phyloP scores from a whole-genome alignment of 345 rosid species.

The Tarenaya hassleriana region DNA sequence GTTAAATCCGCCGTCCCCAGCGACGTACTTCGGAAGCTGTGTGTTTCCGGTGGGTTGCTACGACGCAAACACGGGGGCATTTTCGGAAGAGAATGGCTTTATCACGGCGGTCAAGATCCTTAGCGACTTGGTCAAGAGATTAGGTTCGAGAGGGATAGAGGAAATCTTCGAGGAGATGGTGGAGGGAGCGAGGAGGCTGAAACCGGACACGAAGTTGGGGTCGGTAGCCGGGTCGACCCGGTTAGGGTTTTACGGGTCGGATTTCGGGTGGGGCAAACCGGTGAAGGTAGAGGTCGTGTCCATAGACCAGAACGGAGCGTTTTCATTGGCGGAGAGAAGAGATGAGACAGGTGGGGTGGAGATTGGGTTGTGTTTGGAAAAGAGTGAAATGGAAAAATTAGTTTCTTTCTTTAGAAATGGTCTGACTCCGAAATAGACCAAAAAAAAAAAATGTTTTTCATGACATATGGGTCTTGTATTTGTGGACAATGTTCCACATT shows the following conservation, averaged over 20 bases:
- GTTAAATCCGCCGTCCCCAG: slow-evolving; percentile 3
- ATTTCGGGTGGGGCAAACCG: slow-evolving; percentile 33
- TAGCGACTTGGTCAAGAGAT: slow-evolving; percentile 16
- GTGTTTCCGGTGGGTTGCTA: slow-evolving; percentile 9
- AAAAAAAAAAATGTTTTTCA: too few species aligned
- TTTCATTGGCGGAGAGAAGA: slow-evolving; percentile 30
- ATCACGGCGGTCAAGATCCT: slow-evolving; percentile 15
- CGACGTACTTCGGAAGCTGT: slow-evolving; percentile 28
- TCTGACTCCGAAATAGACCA: too few species aligned
- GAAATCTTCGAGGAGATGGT: slow-evolving; percentile 19
- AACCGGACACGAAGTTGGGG: slow-evolving; percentile 14
- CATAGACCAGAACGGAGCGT: slow-evolving; percentile 16
- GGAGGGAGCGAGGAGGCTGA: slow-evolving; percentile 1
- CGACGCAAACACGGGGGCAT: not conserved
- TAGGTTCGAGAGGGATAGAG: slow-evolving; percentile 20
- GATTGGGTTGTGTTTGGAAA: slow-evolving; percentile 25
- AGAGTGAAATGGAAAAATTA: slow-evolving; percentile 16
- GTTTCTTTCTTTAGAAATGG: slow-evolving; percentile 7
- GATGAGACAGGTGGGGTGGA: slow-evolving; percentile 26
- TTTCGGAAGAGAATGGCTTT: slow-evolving; percentile 19
- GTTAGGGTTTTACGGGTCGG: slow-evolving; percentile 23
- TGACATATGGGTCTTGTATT: too few species aligned
- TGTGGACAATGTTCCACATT: too few species aligned
- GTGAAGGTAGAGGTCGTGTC: slow-evolving; percentile 22
- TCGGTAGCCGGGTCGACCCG: slow-evolving; percentile 28